Percentiles rank a stretch among this genome's conserved stretches.
These are phyloP conservation scores for Boletus rubroflammeus DNA, from an alignment of 768 basidiomycete species.

Conservation along the genomic window DNA sequence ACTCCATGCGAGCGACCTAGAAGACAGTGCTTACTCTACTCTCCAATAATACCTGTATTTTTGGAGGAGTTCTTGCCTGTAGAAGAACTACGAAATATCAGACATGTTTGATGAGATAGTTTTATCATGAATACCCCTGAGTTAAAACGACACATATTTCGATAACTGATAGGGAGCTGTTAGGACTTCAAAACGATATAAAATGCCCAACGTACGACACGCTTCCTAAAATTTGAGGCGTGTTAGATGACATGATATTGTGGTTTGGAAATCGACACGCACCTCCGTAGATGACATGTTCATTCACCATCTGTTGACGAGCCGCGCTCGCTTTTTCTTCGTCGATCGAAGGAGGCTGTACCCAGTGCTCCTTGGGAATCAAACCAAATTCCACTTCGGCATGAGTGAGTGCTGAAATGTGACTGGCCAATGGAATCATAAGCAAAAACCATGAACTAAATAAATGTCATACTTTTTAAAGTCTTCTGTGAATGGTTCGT, in stretches of 20 bases:
- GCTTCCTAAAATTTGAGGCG: constrained; percentile 46
- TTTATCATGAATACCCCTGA: constrained; percentile 56
- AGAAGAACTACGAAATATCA: constrained; percentile 63
- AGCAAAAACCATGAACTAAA: not conserved
- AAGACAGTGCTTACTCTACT: constrained; percentile 60
- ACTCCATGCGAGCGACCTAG: constrained; percentile 4
- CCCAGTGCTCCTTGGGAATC: constrained; percentile 70
- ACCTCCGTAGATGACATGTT: constrained; percentile 69
- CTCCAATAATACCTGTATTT: constrained; percentile 88
- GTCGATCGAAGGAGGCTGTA: constrained; percentile 75
- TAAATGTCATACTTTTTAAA: constrained; percentile 56
- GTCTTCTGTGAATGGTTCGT: constrained; percentile 69
- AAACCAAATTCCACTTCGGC: constrained; percentile 50
- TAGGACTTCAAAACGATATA: constrained; percentile 1
- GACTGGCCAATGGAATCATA: constrained; percentile 23
- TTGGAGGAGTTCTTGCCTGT: constrained; percentile 69
- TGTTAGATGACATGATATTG: constrained; percentile 5
- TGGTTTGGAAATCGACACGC: not conserved
- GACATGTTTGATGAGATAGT: not conserved
- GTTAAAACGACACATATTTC: constrained; percentile 96
- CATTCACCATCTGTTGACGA: constrained; percentile 58
- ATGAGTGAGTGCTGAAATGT: constrained; percentile 27
- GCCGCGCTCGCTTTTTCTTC: constrained; percentile 57
- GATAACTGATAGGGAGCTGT: constrained; percentile 49
- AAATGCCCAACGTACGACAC: constrained; percentile 51